A percentile compares a stretch with the other conserved stretches of the same genome.
Conservation (phyloP, 2,329 filamentous ascomycete species). For the Sporothrix luriei region DNA sequence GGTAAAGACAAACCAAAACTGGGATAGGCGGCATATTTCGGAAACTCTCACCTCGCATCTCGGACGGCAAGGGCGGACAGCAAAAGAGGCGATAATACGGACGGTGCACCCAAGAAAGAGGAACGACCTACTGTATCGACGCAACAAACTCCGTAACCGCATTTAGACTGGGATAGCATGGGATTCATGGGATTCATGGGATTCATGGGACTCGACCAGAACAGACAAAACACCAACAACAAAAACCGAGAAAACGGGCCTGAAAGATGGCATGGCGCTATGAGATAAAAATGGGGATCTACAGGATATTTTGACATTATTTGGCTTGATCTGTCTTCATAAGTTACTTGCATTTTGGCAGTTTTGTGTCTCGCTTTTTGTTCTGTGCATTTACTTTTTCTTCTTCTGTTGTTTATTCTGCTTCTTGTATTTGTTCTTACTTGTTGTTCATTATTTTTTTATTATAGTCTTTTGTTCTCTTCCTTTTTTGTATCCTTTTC, state of each 20-base stretch:
- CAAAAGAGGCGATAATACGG: slow-evolving; percentile 6
- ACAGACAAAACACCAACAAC: background rate
- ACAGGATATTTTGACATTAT: background rate
- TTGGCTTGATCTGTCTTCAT: background rate
- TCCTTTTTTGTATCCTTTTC: background rate
- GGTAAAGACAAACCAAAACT: slow-evolving; percentile 1
- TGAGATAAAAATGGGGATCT: background rate
- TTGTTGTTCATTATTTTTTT: background rate
- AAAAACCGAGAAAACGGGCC: background rate
- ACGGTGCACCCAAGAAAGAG: background rate
- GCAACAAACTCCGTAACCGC: slow-evolving; percentile 8
- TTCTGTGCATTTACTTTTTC: background rate
- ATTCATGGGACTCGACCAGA: background rate
- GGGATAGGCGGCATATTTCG: slow-evolving; percentile 9
- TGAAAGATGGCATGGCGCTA: background rate
- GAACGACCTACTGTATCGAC: background rate
- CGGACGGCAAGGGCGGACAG: background rate
- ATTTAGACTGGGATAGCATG: slow-evolving; percentile 18
- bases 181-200: background rate
- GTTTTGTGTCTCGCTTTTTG: background rate
- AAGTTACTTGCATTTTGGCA: background rate
- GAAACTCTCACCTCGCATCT: slow-evolving; percentile 6
- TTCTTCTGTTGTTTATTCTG: too few species aligned
- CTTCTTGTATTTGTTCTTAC: background rate
- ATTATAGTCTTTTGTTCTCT: background rate